Conservation (phyloP, 1,139 yeast species). For the Hansenula lynferdii region DNA sequence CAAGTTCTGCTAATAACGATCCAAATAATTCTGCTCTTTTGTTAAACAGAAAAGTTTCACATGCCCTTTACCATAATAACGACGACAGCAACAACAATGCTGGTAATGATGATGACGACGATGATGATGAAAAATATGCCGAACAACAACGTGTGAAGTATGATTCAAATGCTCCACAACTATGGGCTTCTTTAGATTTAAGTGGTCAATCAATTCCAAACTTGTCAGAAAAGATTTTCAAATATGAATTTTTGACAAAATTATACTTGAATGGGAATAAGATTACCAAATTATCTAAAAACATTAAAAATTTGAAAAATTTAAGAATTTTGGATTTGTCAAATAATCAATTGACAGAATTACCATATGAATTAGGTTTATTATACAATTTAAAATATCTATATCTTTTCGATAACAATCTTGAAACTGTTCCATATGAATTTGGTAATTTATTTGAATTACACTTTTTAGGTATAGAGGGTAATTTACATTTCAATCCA, state of each 20-base stretch:
- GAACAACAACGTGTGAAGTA: conserved; percentile 62
- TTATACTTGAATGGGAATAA: conserved; percentile 86
- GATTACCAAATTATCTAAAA: conserved; percentile 61
- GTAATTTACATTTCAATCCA: conserved; percentile 70
- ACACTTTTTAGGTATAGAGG: conserved; percentile 87
- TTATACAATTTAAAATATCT: conserved; percentile 77
- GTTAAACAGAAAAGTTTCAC: conserved; percentile 58
- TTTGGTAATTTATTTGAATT: conserved; percentile 85
- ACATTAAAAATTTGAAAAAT: conserved; percentile 64
- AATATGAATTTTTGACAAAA: conserved; percentile 81
- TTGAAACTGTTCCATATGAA: conserved; percentile 71
- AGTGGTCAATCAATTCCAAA: conserved; percentile 82
- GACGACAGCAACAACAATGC: conserved; percentile 1
- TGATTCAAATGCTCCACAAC: conserved; percentile 55
- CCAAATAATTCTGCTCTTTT: conserved; percentile 34
- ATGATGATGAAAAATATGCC: conserved; percentile 72
- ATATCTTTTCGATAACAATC: conserved; percentile 82
- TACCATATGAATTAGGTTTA: conserved; percentile 82
- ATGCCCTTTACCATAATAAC: conserved; percentile 5
- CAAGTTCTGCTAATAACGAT: conserved; percentile 30
- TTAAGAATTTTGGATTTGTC: conserved; percentile 85
- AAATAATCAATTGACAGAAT: conserved; percentile 60
- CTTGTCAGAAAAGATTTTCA: conserved; percentile 69
- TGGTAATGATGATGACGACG: conserved; percentile 38
- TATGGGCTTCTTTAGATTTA: conserved; percentile 93